These are phyloP conservation scores for Paspalum notatum DNA, from an alignment of 176 grass and related monocot genomes.

Conservation along the genomic window DNA sequence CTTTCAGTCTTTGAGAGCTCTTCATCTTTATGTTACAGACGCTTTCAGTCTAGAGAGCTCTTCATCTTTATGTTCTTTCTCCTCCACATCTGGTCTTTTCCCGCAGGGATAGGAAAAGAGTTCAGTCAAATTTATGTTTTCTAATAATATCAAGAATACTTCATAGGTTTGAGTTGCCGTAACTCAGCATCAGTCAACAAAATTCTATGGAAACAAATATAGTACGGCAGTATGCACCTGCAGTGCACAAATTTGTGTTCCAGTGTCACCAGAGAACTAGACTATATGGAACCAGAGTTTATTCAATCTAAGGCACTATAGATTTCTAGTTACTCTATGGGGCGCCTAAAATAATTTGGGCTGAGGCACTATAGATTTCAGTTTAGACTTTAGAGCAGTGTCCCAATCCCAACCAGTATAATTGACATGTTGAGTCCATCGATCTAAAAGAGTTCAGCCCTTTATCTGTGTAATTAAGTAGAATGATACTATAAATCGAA, in stretches of 20 bases:
- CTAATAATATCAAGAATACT: too few species aligned
- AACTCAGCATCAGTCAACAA: not conserved
- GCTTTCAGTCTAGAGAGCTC: too few species aligned
- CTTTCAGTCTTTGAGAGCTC: too few species aligned
- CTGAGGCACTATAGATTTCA: not conserved
- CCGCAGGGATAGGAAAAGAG: not conserved
- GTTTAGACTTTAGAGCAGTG: not conserved
- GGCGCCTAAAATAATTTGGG: not conserved
- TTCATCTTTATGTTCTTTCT: not conserved
- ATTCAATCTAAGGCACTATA: not conserved
- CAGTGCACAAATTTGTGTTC: not conserved
- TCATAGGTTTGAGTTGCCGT: too few species aligned
- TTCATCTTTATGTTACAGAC: too few species aligned
- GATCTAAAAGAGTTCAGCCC: not conserved
- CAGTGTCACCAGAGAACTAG: not conserved
- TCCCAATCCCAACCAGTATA: not conserved
- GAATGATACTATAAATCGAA: too few species aligned
- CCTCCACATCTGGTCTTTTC: slow-evolving; percentile 26
- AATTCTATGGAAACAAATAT: not conserved
- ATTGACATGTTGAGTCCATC: not conserved
- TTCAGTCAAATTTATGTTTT: too few species aligned
- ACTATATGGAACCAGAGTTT: not conserved
- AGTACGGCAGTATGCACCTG: not conserved
- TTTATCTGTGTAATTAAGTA: too few species aligned
- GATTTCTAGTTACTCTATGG: not conserved